A percentile compares a stretch with the other conserved stretches of the same genome.
phyloP scores from a whole-genome alignment of 305 asterid genomes.

The Plantago coronopus region DNA sequence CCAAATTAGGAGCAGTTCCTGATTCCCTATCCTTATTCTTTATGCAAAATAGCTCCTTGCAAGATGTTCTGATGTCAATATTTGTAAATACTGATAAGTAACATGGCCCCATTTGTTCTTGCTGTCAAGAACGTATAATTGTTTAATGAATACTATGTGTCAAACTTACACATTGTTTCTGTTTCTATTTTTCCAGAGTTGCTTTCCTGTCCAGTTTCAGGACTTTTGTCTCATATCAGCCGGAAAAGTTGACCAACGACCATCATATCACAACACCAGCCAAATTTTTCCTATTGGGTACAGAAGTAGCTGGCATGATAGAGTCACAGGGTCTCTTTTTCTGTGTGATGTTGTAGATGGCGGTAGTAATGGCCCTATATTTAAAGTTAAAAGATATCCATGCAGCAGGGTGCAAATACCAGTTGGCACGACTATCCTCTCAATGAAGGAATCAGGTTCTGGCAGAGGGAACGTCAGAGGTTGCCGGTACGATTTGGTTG shows the following conservation, averaged over 20 bases:
- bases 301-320: slow-evolving; percentile 91
- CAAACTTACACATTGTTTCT: neutral
- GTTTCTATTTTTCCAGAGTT: slow-evolving; percentile 53
- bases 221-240: slow-evolving; percentile 75
- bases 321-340: slow-evolving; percentile 84
- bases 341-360: slow-evolving; percentile 79
- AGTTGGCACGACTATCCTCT: slow-evolving; percentile 60
- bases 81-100: neutral
- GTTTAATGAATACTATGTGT: neutral
- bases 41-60: neutral
- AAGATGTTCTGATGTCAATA: neutral
- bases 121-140: neutral
- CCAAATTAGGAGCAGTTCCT: neutral
- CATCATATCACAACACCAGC: slow-evolving; percentile 54
- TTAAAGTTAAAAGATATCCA: slow-evolving; percentile 70
- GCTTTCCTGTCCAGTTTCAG: slow-evolving; percentile 82
- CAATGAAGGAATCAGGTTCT: slow-evolving; percentile 32
- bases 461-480: slow-evolving; percentile 34
- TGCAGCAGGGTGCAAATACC: slow-evolving; percentile 66
- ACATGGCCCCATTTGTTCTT: neutral
- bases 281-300: slow-evolving; percentile 96
- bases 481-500: slow-evolving; percentile 36
- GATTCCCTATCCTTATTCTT: neutral
- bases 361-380: slow-evolving; percentile 79
- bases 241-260: slow-evolving; percentile 71